Base-by-base conservation (phyloP, 2,329 filamentous ascomycete genomes). In the Fonsecaea pugnacius region DNA sequence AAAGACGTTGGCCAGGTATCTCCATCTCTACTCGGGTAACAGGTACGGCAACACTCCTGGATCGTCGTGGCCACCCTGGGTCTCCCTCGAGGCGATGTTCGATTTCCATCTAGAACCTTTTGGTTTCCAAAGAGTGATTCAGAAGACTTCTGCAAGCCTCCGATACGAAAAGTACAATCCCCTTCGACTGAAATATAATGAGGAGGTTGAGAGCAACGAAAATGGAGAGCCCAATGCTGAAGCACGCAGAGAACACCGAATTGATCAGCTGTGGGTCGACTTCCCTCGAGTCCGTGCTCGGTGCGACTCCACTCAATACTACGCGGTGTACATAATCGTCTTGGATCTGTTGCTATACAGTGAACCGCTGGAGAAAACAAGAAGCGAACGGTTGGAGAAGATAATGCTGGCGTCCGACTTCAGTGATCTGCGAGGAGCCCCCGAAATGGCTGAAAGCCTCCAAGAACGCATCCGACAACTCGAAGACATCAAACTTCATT, bases 351-450 rank as follows among this genome's bases (percentile, higher is more conserved):
- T 99, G 58, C 88, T 99, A 76, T 99, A 98, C 79, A 97, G 87
- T 73, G 95, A 99, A 76, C 95, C 95, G 1, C 80, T 96, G 53
- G 95, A 99, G 77, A 99, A 99, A 84, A 96, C 94, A n/a, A 87
- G 96, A 64, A 96, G 85, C 72, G 96, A 99, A 78, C 88, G 92
- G 38, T 82, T 99, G 16, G 95, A 99, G 77, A 98, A 97, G 83
- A 99, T 99, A 71, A 97, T 99, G 88, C 86, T 99, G 55, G 95
- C 94, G 1, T 98, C 95, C 0, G 95, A 99, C 77, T 99, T 99
- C 75, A 99, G 94, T 76, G 95, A 99, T 75, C 83, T 99, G 50
- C 89, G 92, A 63, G 96, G 95, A 57, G 91, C 94, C 3, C 95
- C 95, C 0, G 91, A 94, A 75, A 94, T 96, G 87, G 93, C 99